Base-by-base conservation (phyloP, 129 eudicot genomes). In the Tagetes erecta region DNA sequence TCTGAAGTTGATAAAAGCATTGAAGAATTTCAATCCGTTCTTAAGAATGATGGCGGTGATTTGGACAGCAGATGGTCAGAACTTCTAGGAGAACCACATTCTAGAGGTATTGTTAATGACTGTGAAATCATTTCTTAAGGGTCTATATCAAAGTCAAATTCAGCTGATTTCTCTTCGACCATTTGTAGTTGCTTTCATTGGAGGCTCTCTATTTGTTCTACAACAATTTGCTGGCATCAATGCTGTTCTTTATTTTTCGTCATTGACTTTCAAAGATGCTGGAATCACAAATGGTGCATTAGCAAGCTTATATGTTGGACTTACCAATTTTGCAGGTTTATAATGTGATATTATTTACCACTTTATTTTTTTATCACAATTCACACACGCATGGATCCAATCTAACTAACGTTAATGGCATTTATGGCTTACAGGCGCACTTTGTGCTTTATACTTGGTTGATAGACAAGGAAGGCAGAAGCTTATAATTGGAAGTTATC, bases 141-240 rank as follows among this genome's bases (percentile, higher is more conserved):
- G 51, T 85, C 75, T 55, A 57, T 63, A 8, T 55, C 9, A 35
- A 39, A 42, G 38, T 52, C 11, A 42, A 64, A 31, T 74, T 41
- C 47, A 49, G 35, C 36, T 42, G 8, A 27, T 55, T 42, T 59
- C 13, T 64, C 27, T 70, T 75, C 51, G 65, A 59, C 76, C 41
- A 7, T 38, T 76, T 86, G 89, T 86, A 91, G 97, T 86, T 81
- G 96, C 97, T 5, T 80, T 81, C 38, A 82, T 86, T 67, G 97
- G 97, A 87, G 96, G 96, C 52, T 68, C 87, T 31, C 87, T 91
- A 45, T 91, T 91, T 64, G 78, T 86, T 40, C 90, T 91, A 67
- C 97, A 91, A 59, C 97, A 91, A 79, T 86, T 91, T 71, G 89
- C 97, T 62, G 97, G 97, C 51, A 88, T 91, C 74, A 91, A 91